phyloP scores from a whole-genome alignment of 345 rosid genomes.

The Eucalyptus lansdowneana region DNA sequence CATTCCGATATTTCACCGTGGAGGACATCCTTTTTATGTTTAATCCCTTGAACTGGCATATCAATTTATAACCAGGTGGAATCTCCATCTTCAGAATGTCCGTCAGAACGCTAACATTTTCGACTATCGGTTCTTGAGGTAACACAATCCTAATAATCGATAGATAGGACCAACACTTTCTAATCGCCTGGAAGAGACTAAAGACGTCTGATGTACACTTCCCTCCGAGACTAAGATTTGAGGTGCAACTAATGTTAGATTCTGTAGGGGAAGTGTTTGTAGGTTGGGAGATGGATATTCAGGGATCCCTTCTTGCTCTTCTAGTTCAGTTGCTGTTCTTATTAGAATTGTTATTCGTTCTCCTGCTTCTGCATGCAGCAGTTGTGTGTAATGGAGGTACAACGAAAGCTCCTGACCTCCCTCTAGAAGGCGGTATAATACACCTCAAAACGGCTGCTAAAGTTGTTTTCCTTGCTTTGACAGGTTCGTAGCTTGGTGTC shows the following conservation, averaged over 20 bases:
- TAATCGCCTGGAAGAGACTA: not conserved
- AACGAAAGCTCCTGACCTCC: conserved; percentile 53
- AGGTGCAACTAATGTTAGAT: not conserved
- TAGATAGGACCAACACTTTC: not conserved
- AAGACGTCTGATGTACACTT: not conserved
- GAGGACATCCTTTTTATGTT: not conserved
- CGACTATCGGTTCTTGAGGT: not conserved
- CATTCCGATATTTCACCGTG: not conserved
- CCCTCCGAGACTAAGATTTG: not conserved
- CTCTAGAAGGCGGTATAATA: conserved; percentile 66
- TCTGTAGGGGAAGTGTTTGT: not conserved
- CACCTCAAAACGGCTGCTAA: conserved; percentile 61
- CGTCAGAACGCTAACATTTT: not conserved
- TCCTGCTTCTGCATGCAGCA: conserved; percentile 20
- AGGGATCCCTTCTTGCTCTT: not conserved
- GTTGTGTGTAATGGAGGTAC: conserved; percentile 50
- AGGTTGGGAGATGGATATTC: not conserved
- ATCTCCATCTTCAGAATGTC: not conserved
- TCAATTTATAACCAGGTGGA: not conserved
- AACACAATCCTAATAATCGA: not conserved
- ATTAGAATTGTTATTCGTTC: not conserved
- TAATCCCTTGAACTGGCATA: not conserved
- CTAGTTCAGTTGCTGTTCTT: not conserved
- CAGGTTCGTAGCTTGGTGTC: not conserved
- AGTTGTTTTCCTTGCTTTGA: not conserved